Evolutionary conservation across 768 basidiomycete genomes (phyloP), one percentile per base, ranked within the genome.

Genomic region (Coprinopsis marcescibilis): DNA sequence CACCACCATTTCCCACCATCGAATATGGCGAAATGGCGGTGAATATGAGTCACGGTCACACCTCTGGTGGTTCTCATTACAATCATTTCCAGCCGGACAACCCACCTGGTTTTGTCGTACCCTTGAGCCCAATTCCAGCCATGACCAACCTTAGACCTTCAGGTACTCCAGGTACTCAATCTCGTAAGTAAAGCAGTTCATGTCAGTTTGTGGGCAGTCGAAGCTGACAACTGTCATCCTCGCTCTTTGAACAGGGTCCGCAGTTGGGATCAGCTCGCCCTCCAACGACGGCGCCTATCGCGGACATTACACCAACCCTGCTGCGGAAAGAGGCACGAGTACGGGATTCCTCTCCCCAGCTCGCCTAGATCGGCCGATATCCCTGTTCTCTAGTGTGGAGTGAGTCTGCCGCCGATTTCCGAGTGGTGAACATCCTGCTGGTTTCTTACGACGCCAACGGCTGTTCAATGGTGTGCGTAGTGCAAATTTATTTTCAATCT

Each of bases 41-140:
- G 7, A 23, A 40, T 12, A 23, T 40, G 12, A 36, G 17, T n/a
- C n/a, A 36, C 35, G 10, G 12, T 36, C 35, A 11, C 17, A n/a
- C 17, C 19, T 36, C 35, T 8, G 25, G 12, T 4, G 39, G 8
- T 40, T 21, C 17, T 6, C 12, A 10, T 36, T 13, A 40, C 39
- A 25, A 24, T 23, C 11, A 40, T 40, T 17, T 6, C 8, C 10
- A 21, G 12, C 12, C 19, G 12, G 39, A 40, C 19, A 24, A 17
- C 5, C 39, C 21, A 5, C 39, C 41, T 19, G 41, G 41, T 27
- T 30, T 10, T n/a, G 41, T 43, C 4, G 27, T 43, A 4, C 41
- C 41, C 15, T 17, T 43, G 4, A 43, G 41, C 41, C 41, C 41
- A 4, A 43, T 43, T 19, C 41, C 41, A 12, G 30, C 26, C 26